These are phyloP conservation scores for Paragyromitra xinjiangensis DNA, from an alignment of 495 filamentous ascomycete genomes.

Conservation along the genomic window DNA sequence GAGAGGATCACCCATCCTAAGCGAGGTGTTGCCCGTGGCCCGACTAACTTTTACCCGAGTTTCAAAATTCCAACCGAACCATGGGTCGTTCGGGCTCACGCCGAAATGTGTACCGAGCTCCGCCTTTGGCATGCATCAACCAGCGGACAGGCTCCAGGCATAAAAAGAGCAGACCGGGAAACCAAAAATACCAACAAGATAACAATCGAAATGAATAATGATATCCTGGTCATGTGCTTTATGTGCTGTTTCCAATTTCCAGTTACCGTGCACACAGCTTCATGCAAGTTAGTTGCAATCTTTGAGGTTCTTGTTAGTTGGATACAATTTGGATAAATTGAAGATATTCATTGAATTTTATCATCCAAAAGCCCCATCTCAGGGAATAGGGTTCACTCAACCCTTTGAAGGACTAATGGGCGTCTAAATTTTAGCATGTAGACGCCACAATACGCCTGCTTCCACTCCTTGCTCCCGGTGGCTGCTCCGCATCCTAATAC, in stretches of 20 bases:
- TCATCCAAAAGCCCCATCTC: not conserved
- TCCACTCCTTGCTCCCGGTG: no score
- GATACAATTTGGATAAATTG: not conserved
- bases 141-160: not conserved
- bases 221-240: not conserved
- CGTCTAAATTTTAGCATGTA: no score
- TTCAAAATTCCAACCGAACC: not conserved
- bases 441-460: no score
- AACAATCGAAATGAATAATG: not conserved
- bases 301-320: not conserved
- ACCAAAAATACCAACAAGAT: not conserved
- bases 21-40: constrained; percentile 2
- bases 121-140: not conserved
- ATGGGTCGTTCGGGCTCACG: constrained; percentile 26
- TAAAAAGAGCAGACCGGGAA: not conserved
- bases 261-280: not conserved
- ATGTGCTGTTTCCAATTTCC: not conserved
- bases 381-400: no score
- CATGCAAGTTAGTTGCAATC: not conserved
- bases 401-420: no score
- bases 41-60: constrained; percentile 10
- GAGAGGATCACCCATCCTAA: constrained; percentile 6
- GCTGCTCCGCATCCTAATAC: no score
- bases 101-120: constrained; percentile 39
- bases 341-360: not conserved